phyloP scores from a whole-genome alignment of 2,329 filamentous ascomycete genomes.

The Colletotrichum spaethianum region DNA sequence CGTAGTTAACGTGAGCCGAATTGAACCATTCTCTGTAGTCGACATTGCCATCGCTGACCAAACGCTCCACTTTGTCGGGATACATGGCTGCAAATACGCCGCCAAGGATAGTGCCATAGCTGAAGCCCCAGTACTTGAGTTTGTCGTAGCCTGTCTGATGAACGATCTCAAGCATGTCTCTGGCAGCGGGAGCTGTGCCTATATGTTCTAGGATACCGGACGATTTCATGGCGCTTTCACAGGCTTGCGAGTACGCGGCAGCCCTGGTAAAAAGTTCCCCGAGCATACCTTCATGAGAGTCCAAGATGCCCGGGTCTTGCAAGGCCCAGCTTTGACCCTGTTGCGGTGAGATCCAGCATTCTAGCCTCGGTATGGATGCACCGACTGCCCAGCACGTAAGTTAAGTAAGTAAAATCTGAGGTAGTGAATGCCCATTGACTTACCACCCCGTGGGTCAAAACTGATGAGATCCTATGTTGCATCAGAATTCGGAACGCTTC shows the following conservation, averaged over 20 bases:
- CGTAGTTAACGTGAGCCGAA: constrained; percentile 60
- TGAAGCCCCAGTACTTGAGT: constrained; percentile 68
- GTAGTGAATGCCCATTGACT: constrained; percentile 24
- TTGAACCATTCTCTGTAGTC: constrained; percentile 69
- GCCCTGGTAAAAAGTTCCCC: constrained; percentile 61
- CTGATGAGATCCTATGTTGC: constrained; percentile 62
- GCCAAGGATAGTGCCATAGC: constrained; percentile 68
- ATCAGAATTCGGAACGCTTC: background rate
- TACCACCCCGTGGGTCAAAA: constrained; percentile 65
- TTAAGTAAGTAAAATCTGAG: background rate
- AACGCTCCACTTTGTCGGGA: constrained; percentile 63
- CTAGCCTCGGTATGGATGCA: constrained; percentile 63
- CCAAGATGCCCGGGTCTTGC: constrained; percentile 60
- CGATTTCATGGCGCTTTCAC: constrained; percentile 55
- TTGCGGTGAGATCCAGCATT: constrained; percentile 64
- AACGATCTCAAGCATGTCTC: constrained; percentile 64
- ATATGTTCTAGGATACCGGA: constrained; percentile 57
- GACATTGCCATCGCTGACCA: constrained; percentile 68
- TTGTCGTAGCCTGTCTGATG: constrained; percentile 57
- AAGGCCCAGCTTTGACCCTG: constrained; percentile 60
- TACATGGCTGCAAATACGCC: constrained; percentile 67
- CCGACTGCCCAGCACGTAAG: constrained; percentile 52
- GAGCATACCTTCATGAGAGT: constrained; percentile 62
- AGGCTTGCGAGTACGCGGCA: constrained; percentile 58
- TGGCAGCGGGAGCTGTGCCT: constrained; percentile 60